Conservation (phyloP, 257 asterid species). For the Galeopsis tetrahit region DNA sequence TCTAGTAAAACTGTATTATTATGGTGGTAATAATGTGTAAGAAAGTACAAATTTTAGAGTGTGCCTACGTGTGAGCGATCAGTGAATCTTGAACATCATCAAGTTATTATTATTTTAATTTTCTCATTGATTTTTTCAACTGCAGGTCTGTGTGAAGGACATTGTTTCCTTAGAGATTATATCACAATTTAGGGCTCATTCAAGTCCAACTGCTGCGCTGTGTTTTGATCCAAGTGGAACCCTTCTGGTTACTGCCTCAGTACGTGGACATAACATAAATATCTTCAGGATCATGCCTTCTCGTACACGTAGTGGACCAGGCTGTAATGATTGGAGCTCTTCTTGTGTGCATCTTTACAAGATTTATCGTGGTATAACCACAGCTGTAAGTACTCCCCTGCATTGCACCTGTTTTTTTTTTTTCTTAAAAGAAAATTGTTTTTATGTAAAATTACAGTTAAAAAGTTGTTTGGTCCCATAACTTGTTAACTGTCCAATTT, state of each 20-base stretch:
- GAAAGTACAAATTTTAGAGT: constrained; percentile 10
- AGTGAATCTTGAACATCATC: neutral
- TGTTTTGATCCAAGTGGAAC: constrained; percentile 82
- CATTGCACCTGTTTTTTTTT: constrained; percentile 23
- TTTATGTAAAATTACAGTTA: no score
- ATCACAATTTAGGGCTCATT: constrained; percentile 79
- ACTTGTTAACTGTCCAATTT: no score
- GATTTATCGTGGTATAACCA: constrained; percentile 72
- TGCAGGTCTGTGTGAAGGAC: constrained; percentile 70
- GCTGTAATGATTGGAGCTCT: constrained; percentile 55
- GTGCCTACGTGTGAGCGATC: neutral
- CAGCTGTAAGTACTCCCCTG: constrained; percentile 61
- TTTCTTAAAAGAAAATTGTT: no score
- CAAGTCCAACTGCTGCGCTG: constrained; percentile 71
- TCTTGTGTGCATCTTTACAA: constrained; percentile 74
- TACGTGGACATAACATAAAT: constrained; percentile 68
- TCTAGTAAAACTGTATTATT: neutral
- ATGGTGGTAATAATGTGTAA: constrained; percentile 45
- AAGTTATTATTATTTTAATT: neutral
- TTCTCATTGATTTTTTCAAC: constrained; percentile 10
- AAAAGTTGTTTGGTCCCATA: no score
- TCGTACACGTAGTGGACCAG: constrained; percentile 43
- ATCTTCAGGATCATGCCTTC: constrained; percentile 66
- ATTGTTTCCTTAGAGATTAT: constrained; percentile 62
- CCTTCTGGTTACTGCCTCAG: constrained; percentile 74